Percentiles rank a stretch among this genome's conserved stretches.
Evolutionary conservation across 1,284 basidiomycete genomes (phyloP).

Genomic region (Omphalotus olearius): DNA sequence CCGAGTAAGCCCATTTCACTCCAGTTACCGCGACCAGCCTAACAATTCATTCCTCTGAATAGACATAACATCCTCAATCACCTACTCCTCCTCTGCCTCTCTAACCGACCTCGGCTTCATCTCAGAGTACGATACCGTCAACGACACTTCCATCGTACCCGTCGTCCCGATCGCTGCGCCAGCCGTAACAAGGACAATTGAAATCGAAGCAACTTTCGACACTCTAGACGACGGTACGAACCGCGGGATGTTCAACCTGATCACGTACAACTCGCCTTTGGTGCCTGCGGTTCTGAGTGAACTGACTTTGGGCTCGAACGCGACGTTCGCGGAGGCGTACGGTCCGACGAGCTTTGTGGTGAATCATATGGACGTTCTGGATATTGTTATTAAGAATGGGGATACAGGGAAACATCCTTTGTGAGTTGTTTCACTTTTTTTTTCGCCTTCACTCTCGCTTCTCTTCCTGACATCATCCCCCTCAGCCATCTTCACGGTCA

Average conservation of each 20-base stretch:
- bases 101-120: conserved; percentile 47
- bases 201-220: conserved; percentile 59
- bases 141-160: conserved; percentile 65
- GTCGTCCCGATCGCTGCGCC: conserved; percentile 40
- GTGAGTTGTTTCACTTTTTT: conserved; percentile 36
- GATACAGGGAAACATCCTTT: conserved; percentile 79
- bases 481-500: conserved; percentile 79
- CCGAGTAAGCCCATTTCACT: conserved; percentile 52
- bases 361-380: conserved; percentile 71
- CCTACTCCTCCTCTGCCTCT: conserved; percentile 51
- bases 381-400: conserved; percentile 80
- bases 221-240: conserved; percentile 81
- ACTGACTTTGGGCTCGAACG: conserved; percentile 72
- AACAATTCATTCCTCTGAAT: background rate
- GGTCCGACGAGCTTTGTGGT: conserved; percentile 76
- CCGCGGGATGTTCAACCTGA: conserved; percentile 67
- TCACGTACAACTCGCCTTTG: conserved; percentile 66
- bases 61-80: conserved; percentile 79
- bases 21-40: too few relatives aligned
- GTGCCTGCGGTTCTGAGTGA: conserved; percentile 77
- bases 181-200: conserved; percentile 46
- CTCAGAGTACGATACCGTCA: conserved; percentile 50
- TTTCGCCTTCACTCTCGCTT: background rate
- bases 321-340: conserved; percentile 68
- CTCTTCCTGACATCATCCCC: background rate